Conservation (phyloP, 768 basidiomycete genomes). For the Phylloporus rhodoxanthus region DNA sequence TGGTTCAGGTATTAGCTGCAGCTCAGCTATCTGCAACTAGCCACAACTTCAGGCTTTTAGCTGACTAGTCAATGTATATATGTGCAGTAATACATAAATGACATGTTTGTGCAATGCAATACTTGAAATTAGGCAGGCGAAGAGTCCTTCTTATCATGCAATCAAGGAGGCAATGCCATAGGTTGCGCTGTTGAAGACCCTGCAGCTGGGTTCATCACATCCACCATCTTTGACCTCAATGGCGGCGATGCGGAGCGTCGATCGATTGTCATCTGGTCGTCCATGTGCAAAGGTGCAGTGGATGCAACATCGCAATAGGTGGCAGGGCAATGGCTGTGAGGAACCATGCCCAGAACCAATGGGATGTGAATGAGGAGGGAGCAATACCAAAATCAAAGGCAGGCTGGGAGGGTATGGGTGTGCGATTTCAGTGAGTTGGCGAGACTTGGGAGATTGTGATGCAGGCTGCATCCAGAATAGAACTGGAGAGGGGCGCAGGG, state of each 20-base stretch:
- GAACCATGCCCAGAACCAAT: slow-evolving; percentile 54
- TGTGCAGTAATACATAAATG: too few relatives aligned
- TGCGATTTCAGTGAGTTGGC: slow-evolving; percentile 34
- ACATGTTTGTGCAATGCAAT: too few relatives aligned
- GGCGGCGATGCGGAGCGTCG: slow-evolving; percentile 46
- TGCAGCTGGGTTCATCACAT: slow-evolving; percentile 44
- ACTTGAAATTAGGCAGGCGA: slow-evolving; percentile 21
- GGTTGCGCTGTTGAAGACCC: slow-evolving; percentile 49
- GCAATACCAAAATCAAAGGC: slow-evolving; percentile 53
- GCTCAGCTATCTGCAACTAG: too few relatives aligned
- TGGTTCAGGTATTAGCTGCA: too few relatives aligned
- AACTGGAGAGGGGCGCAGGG: slow-evolving; percentile 62
- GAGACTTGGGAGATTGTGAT: slow-evolving; percentile 64
- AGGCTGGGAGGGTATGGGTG: slow-evolving; percentile 38
- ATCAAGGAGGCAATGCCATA: slow-evolving; percentile 49
- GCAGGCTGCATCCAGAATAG: slow-evolving; percentile 69
- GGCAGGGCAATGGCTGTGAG: slow-evolving; percentile 55
- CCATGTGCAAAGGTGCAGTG: slow-evolving; percentile 49
- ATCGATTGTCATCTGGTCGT: slow-evolving; percentile 32
- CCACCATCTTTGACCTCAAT: slow-evolving; percentile 48
- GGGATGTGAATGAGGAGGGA: slow-evolving; percentile 73
- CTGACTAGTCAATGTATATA: too few relatives aligned
- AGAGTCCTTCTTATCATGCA: slow-evolving; percentile 30
- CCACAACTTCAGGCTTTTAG: too few relatives aligned
- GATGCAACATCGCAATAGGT: slow-evolving; percentile 64